Evolutionary conservation across 495 filamentous ascomycete species (phyloP).

Genomic region (Pyrenula aspistea): DNA sequence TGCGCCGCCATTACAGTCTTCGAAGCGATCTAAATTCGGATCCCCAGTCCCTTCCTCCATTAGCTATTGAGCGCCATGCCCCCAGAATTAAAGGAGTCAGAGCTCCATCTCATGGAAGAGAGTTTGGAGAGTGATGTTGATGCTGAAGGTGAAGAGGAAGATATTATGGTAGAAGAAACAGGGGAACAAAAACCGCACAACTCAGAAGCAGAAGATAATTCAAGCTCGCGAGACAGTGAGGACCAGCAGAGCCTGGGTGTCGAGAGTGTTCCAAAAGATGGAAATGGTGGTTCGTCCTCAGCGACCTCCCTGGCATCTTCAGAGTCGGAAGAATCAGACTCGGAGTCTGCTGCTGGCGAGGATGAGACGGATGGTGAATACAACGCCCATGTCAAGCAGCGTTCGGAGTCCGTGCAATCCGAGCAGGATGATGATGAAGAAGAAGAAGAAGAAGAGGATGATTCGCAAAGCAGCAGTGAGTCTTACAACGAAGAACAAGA

Average conservation of each 20-base stretch:
- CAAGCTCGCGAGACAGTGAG: not conserved
- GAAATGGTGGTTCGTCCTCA: not conserved
- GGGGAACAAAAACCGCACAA: not conserved
- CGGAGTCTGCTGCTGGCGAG: not conserved
- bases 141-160: not conserved
- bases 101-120: not conserved
- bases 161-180: not conserved
- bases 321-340: not conserved
- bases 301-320: not conserved
- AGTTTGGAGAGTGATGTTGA: not conserved
- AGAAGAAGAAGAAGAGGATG: slow-evolving; percentile 26
- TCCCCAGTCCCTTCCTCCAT: no score
- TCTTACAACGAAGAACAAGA: slow-evolving; percentile 26
- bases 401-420: not conserved
- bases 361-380: not conserved
- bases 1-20: not conserved
- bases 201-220: not conserved
- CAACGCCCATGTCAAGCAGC: not conserved
- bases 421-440: slow-evolving; percentile 16
- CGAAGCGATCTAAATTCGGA: no score
- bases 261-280: not conserved
- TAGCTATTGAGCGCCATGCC: not conserved
- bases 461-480: slow-evolving; percentile 25
- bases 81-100: not conserved
- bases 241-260: not conserved